A percentile compares a stretch with the other conserved stretches of the same genome.
phyloP scores from a whole-genome alignment of 2,329 filamentous ascomycete species.

The Aureobasidium zeae region DNA sequence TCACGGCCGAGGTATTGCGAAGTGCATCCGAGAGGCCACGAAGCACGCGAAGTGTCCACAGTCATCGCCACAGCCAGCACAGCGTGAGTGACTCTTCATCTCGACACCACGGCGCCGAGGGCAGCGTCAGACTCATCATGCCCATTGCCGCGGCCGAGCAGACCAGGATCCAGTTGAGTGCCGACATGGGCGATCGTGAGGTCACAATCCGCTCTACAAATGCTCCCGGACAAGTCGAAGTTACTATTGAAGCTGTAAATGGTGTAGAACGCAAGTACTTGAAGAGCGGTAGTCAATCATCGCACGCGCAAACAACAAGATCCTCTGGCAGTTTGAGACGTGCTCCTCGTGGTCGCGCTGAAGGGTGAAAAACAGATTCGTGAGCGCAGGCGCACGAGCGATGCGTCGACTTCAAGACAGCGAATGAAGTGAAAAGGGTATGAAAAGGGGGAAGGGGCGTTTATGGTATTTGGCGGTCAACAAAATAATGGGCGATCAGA shows the following conservation, averaged over 20 bases:
- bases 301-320: conserved; percentile 1
- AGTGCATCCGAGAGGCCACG: background rate
- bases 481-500: no score
- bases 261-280: conserved; percentile 1
- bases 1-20: background rate
- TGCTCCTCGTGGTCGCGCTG: background rate
- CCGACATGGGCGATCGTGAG: conserved; percentile 1
- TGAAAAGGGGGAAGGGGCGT: background rate
- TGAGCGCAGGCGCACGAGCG: background rate
- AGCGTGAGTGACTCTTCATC: conserved; percentile 10
- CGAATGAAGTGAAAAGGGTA: background rate
- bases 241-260: background rate
- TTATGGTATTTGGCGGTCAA: no score
- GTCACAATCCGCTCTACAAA: background rate
- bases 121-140: conserved; percentile 4
- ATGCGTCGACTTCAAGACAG: background rate
- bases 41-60: conserved; percentile 1
- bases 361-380: conserved; percentile 6
- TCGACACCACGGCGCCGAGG: background rate
- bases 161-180: conserved; percentile 4
- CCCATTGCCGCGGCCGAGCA: background rate
- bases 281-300: conserved; percentile 1
- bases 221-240: conserved; percentile 3
- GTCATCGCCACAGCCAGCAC: conserved; percentile 2
- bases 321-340: conserved; percentile 6